Conservation (phyloP, 768 basidiomycete species). For the Podaxis sp. region DNA sequence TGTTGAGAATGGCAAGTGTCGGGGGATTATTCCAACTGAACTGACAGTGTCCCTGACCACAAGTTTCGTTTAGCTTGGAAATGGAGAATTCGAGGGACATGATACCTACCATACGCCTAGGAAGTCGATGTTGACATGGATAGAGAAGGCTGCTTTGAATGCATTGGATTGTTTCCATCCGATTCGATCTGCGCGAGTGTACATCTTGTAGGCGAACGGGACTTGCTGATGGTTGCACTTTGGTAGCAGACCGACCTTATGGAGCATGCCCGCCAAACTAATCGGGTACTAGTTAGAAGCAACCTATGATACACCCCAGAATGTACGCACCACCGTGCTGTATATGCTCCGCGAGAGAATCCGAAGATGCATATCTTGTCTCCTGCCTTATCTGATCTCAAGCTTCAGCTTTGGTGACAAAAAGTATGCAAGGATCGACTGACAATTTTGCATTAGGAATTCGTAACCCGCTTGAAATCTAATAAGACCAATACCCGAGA, state of each 20-base stretch:
- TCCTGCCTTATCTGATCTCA: slow-evolving; percentile 36
- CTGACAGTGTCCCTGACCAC: slow-evolving; percentile 51
- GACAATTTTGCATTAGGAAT: slow-evolving; percentile 62
- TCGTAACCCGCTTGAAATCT: slow-evolving; percentile 45
- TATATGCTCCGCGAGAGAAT: slow-evolving; percentile 64
- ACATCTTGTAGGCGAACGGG: slow-evolving; percentile 61
- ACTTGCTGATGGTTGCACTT: slow-evolving; percentile 48
- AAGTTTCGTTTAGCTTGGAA: background rate
- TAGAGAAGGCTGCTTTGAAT: slow-evolving; percentile 51
- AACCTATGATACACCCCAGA: background rate
- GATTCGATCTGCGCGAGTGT: slow-evolving; percentile 36
- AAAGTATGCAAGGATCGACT: slow-evolving; percentile 11
- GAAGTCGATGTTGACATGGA: slow-evolving; percentile 48
- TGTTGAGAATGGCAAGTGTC: slow-evolving; percentile 48
- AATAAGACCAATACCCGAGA: background rate
- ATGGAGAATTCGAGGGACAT: background rate
- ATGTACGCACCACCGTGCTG: slow-evolving; percentile 38
- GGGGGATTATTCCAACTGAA: slow-evolving; percentile 50
- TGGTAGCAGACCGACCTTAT: slow-evolving; percentile 48
- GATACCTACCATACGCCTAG: slow-evolving; percentile 44
- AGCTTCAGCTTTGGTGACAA: background rate
- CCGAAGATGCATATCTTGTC: slow-evolving; percentile 66
- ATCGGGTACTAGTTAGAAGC: background rate
- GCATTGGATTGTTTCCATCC: slow-evolving; percentile 46
- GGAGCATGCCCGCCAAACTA: slow-evolving; percentile 55